These are phyloP conservation scores for Aurifilum marmelostoma DNA, from an alignment of 2,329 filamentous ascomycete genomes.

Conservation along the genomic window DNA sequence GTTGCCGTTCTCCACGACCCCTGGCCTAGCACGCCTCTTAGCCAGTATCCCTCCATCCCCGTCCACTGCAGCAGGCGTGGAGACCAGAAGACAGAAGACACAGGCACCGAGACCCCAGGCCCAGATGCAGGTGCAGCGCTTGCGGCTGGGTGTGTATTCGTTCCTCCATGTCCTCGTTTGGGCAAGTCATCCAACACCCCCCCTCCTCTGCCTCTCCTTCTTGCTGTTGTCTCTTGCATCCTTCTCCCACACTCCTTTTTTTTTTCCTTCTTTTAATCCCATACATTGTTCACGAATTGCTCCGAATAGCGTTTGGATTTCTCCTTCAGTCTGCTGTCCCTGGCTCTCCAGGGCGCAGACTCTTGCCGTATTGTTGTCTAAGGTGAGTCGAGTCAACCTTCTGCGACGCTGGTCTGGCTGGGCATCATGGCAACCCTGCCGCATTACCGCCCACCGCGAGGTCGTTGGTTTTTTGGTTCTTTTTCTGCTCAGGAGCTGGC, in stretches of 20 bases:
- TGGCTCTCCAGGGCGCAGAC: slow-evolving; percentile 52
- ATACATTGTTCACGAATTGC: slow-evolving; percentile 23
- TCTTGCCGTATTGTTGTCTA: slow-evolving; percentile 45
- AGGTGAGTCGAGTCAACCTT: slow-evolving; percentile 36
- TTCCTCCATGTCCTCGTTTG: slow-evolving; percentile 15
- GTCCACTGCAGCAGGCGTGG: neutral
- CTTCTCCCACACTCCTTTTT: slow-evolving; percentile 47
- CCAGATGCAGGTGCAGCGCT: slow-evolving; percentile 13
- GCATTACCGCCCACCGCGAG: neutral
- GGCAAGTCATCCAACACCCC: slow-evolving; percentile 12
- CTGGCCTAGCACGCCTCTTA: slow-evolving; percentile 1
- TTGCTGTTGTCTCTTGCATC: slow-evolving; percentile 7
- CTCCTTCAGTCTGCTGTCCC: slow-evolving; percentile 45
- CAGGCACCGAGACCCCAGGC: slow-evolving; percentile 1
- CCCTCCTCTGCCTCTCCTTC: slow-evolving; percentile 5
- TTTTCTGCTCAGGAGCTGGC: neutral
- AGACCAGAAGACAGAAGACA: neutral
- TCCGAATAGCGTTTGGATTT: slow-evolving; percentile 30
- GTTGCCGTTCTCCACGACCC: neutral
- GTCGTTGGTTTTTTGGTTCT: too few relatives aligned
- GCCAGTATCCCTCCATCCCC: neutral
- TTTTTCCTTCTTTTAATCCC: slow-evolving; percentile 31
- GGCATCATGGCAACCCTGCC: slow-evolving; percentile 9
- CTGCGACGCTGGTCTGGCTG: neutral
- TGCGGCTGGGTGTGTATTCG: slow-evolving; percentile 4